Base-by-base conservation (phyloP, 2,329 filamentous ascomycete genomes). In the Paecilomyces formosus region DNA sequence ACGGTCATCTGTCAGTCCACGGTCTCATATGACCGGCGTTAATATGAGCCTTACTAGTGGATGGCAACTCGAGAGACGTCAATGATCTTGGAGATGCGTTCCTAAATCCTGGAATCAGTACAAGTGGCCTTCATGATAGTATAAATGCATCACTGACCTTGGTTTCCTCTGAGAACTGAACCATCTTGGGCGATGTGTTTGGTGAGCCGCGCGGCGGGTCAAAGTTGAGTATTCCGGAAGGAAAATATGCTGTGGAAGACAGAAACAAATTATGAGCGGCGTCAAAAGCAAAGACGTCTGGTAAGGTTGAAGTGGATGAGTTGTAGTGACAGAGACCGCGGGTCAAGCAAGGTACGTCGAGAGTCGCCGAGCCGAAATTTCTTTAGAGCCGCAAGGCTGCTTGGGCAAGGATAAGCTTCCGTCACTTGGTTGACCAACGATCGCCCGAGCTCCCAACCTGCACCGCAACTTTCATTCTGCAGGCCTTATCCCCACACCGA, bases 51-150 rank as follows among this genome's bases (percentile, higher is more conserved):
- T 65, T 85, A 95, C 91, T 97, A 99, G 81, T 99, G 94, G 72
- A 99, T 89, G 60, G 90, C 92, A 70, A 97, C 88, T 71, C 92
- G 87, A 62, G 92, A 94, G 75, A 97, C 81, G 78, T 97, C 94
- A 75, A 99, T 94, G 80, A 97, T 84, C 82, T 92, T 93, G 72
- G 90, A 88, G 78, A 99, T 96, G 82, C 94, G 92, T 88, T 99
- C 94, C 93, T 97, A 69, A 30, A 55, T 21, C 26, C 33, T 33
- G 15, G n/a, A 21, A 21, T 28, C 26, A 49, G 24, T 12, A 18
- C 21, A 31, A 24, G 9, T n/a, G 13, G 15, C 8, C 18, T 35
- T 21, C 54, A 21, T 7, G 30, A 39, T 39, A 9, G 45, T 15
- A 21, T 53, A 24, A 12, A 12, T 12, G 39, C 21, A 13, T 35